Percentiles rank a stretch among this genome's conserved stretches.
Conservation (phyloP, 2,329 filamentous ascomycete genomes). For the Boeremia lycopersici region DNA sequence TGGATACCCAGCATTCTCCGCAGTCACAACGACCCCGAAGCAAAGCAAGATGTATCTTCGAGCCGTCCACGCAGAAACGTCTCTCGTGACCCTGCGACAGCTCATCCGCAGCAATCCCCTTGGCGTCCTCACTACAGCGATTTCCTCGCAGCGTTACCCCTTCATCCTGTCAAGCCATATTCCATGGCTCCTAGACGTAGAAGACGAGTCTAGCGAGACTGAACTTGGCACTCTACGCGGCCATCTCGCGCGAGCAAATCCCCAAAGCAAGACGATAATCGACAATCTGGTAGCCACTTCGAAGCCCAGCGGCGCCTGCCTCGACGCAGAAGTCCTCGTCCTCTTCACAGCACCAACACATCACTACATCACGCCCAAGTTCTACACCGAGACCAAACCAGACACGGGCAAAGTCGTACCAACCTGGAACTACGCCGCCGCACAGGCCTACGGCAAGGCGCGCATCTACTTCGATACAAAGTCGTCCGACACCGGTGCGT, state of each 20-base stretch:
- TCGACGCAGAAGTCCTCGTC: slow-evolving; percentile 62
- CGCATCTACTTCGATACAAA: slow-evolving; percentile 61
- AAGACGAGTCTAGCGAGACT: slow-evolving; percentile 45
- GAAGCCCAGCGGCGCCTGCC: slow-evolving; percentile 7
- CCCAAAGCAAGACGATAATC: slow-evolving; percentile 67
- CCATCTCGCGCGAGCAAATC: slow-evolving; percentile 68
- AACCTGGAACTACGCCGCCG: slow-evolving; percentile 73
- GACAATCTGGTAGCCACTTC: slow-evolving; percentile 51
- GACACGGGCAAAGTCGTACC: slow-evolving; percentile 69
- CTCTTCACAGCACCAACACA: slow-evolving; percentile 65
- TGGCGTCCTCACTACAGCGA: slow-evolving; percentile 67
- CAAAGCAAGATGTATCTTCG: slow-evolving; percentile 61
- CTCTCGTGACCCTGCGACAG: slow-evolving; percentile 57
- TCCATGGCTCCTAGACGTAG: slow-evolving; percentile 47
- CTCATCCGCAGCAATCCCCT: slow-evolving; percentile 64
- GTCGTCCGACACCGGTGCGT: slow-evolving; percentile 53
- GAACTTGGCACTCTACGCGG: slow-evolving; percentile 60
- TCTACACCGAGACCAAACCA: slow-evolving; percentile 70
- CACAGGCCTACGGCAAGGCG: slow-evolving; percentile 66
- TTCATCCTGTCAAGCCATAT: slow-evolving; percentile 33
- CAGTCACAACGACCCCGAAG: neutral
- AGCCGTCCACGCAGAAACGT: slow-evolving; percentile 52
- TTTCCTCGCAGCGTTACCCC: slow-evolving; percentile 41
- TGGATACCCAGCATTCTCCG: neutral
- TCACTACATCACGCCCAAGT: slow-evolving; percentile 69